These are phyloP conservation scores for Nephelium lappaceum DNA, from an alignment of 345 rosid species.

Conservation along the genomic window DNA sequence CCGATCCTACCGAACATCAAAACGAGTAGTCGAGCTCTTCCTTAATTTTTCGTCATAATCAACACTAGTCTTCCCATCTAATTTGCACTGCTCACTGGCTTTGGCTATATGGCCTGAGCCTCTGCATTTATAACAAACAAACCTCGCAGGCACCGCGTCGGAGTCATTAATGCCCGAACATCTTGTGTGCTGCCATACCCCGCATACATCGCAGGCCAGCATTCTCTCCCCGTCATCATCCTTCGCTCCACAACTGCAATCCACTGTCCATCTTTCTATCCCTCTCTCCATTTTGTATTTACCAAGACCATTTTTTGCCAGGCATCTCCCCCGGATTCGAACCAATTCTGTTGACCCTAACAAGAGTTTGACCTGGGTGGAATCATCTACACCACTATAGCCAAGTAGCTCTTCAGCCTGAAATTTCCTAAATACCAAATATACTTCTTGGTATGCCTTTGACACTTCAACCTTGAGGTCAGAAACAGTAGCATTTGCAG, in stretches of 20 bases:
- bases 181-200: conserved; percentile 77
- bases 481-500: conserved; percentile 44
- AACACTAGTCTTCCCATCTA: conserved; percentile 13
- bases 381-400: conserved; percentile 58
- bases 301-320: conserved; percentile 34
- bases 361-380: conserved; percentile 56
- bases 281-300: conserved; percentile 71
- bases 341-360: conserved; percentile 38
- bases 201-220: conserved; percentile 71
- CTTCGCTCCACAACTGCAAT: conserved; percentile 67
- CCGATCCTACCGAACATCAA: conserved; percentile 14
- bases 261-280: conserved; percentile 65
- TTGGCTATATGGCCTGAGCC: conserved; percentile 11
- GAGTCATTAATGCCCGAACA: conserved; percentile 58
- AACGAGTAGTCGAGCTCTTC: conserved; percentile 19
- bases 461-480: conserved; percentile 61
- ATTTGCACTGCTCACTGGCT: conserved; percentile 14
- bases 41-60: conserved; percentile 12
- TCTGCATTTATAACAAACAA: conserved; percentile 52
- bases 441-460: conserved; percentile 62
- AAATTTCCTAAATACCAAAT: conserved; percentile 53
- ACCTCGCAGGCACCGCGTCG: conserved; percentile 55
- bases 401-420: conserved; percentile 63
- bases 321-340: conserved; percentile 51
- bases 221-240: conserved; percentile 82